A percentile compares a stretch with the other conserved stretches of the same genome.
These are phyloP conservation scores for Chlorella vulgaris DNA, from an alignment of 139 green algal genomes.

Conservation along the genomic window DNA sequence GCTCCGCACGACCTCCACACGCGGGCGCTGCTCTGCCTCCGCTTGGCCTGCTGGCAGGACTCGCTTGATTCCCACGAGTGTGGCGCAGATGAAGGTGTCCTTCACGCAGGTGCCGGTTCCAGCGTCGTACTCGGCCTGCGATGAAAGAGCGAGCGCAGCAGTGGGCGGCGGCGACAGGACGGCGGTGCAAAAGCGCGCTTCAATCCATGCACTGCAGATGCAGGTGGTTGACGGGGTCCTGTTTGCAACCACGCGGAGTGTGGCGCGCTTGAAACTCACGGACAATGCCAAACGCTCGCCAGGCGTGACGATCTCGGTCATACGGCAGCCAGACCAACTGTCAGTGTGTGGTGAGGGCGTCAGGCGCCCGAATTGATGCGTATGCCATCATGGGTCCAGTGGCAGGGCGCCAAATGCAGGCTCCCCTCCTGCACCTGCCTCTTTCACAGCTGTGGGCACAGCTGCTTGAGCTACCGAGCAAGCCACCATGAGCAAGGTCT, in stretches of 20 bases:
- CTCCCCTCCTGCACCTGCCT: neutral
- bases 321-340: neutral
- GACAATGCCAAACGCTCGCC: slow-evolving; percentile 33
- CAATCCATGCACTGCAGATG: no score
- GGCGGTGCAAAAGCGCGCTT: no score
- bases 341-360: no score
- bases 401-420: no score
- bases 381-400: no score
- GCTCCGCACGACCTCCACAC: slow-evolving; percentile 38
- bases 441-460: slow-evolving; percentile 6
- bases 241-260: no score
- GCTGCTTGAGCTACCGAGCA: neutral
- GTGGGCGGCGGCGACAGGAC: no score
- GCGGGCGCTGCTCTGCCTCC: slow-evolving; percentile 8
- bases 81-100: slow-evolving; percentile 54
- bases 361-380: no score
- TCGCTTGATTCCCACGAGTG: slow-evolving; percentile 51
- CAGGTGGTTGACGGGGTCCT: no score
- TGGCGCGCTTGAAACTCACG: slow-evolving; percentile 9
- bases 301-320: slow-evolving; percentile 24
- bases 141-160: no score
- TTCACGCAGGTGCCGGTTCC: slow-evolving; percentile 60
- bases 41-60: neutral
- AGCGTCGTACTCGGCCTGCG: slow-evolving; percentile 39
- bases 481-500: slow-evolving; percentile 2